Percentiles rank a stretch among this genome's conserved stretches.
These are phyloP conservation scores for Juglanconis oblonga DNA, from an alignment of 2,329 filamentous ascomycete genomes.

Conservation along the genomic window DNA sequence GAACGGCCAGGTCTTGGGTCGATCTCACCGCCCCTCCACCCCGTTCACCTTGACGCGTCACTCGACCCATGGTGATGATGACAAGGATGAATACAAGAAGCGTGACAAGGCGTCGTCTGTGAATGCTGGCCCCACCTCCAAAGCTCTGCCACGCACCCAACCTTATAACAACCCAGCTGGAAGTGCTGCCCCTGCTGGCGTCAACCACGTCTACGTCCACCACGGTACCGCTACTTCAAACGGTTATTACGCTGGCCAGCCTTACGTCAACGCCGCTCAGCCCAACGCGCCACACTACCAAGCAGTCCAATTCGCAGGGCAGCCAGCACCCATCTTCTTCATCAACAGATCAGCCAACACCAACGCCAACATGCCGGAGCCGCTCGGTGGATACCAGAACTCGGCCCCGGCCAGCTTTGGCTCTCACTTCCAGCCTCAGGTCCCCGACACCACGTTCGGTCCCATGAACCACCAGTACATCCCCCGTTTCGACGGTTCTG, in stretches of 20 bases:
- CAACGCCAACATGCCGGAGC: not conserved
- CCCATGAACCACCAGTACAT: constrained; percentile 54
- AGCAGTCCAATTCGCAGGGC: constrained; percentile 1
- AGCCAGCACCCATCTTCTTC: not conserved
- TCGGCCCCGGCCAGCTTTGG: constrained; percentile 39
- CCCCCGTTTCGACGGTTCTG: constrained; percentile 46
- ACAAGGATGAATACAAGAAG: not conserved
- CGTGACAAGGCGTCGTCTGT: not conserved
- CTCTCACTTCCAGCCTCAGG: constrained; percentile 56
- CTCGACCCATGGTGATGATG: not conserved
- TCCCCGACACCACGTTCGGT: constrained; percentile 56
- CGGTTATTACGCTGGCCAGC: not conserved
- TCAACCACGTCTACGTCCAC: constrained; percentile 21
- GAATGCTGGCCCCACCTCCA: not conserved
- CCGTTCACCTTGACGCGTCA: not conserved
- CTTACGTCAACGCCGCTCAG: not conserved
- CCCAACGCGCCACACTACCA: not conserved
- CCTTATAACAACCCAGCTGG: constrained; percentile 10
- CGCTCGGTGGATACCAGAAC: constrained; percentile 40
- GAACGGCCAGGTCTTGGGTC: not conserved
- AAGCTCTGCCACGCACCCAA: not conserved
- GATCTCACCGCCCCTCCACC: not conserved
- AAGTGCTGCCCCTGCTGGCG: constrained; percentile 6
- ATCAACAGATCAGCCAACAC: not conserved
- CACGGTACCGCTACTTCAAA: constrained; percentile 5